Evolutionary conservation across 2,329 filamentous ascomycete genomes (phyloP), one percentile per base, ranked within the genome.

Genomic region (Epichloe glyceriae): DNA sequence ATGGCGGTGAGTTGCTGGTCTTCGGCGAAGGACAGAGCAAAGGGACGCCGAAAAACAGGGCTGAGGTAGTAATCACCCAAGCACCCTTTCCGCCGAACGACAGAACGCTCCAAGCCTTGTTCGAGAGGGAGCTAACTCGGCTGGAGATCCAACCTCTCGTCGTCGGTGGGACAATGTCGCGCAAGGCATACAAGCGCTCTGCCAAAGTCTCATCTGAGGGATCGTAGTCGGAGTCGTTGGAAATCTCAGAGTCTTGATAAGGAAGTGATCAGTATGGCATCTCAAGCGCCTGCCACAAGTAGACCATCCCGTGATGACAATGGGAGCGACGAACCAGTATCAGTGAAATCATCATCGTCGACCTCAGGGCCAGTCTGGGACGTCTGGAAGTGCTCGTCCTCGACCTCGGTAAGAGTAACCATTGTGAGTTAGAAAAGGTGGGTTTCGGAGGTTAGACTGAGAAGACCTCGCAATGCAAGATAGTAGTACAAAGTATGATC

Each of bases 1-100:
- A 96, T 94, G 75, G 95, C 91, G 57, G 91, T 77, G 67, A 95
- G 82, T 75, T 95, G 88, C 77, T 96, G 89, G 75, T 98, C 93
- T 76, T 98, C 93, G 56, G 86, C 83, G 66, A 89, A 91, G 52
- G 89, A 91, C 59, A 98, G 75, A 53, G 89, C 90, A 76, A 89
- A 51, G 93, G 93, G 48, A 97, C 88, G 60, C 89, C 90, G 56
- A 97, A 73, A 65, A 98, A 74, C 64, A 98, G 79, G 53, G 88
- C 88, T 55, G 85, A 90, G 57, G 90, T 95, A 70, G 84, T 88
- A 53, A 98, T 73, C 51, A 96, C 83, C 88, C 89, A 98, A 59
- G 95, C 75, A 50, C 86, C 81, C 74, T 91, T 93, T 60, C 91
- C 90, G 61, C 85, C 80, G 66, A 94, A 86, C 54, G 75, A 72